Base-by-base conservation (phyloP, 495 filamentous ascomycete species). In the Xylaria telfairii region DNA sequence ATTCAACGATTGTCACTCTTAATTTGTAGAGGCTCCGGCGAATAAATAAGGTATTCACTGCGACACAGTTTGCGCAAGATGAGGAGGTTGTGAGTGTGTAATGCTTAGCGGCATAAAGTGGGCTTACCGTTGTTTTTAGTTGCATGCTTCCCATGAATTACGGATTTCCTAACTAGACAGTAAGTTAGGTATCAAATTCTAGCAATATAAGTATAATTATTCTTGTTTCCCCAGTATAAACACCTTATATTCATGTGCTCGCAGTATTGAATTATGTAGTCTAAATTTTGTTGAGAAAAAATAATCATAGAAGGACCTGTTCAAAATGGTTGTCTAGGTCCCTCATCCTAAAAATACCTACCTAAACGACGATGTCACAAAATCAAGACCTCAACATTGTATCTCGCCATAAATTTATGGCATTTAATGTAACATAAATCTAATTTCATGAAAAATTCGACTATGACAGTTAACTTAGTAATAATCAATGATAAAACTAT, bases 31-130 rank as follows among this genome's bases (percentile, higher is more conserved):
- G 21, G 24, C 37, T 32, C 8, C 7, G 63, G 51, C 46, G 65
- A 69, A 30, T 49, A 17, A 42, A 30, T 42, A 26, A 4, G 57
- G 4, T 34, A 13, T n/a, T 21, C 28, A 32, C 30, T 24, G 13
- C 19, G 17, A 8, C 13, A 9, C 19, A 59, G 28, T 15, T 15
- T 32, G 28, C 19, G 28, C 19, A 26, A 68, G 19, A 59, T 21
- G 42, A 12, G 47, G 32, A 54, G 28, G 41, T 51, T 12, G 53
- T 37, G 49, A 39, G 41, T 44, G 44, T 62, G 26, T 28, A 21
- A 2, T 51, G 57, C 17, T 63, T 69, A 69, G 59, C 37, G 24
- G 59, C 42, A 64, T 69, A 54, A 69, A 60, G 53, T 34, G 53
- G 53, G n/a, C 28, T 0, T 61, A 15, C 15, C 15, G 34, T 68